Percentiles rank a stretch among this genome's conserved stretches.
These are phyloP conservation scores for Sporothrix phasma DNA, from an alignment of 2,329 filamentous ascomycete genomes.

Conservation along the genomic window DNA sequence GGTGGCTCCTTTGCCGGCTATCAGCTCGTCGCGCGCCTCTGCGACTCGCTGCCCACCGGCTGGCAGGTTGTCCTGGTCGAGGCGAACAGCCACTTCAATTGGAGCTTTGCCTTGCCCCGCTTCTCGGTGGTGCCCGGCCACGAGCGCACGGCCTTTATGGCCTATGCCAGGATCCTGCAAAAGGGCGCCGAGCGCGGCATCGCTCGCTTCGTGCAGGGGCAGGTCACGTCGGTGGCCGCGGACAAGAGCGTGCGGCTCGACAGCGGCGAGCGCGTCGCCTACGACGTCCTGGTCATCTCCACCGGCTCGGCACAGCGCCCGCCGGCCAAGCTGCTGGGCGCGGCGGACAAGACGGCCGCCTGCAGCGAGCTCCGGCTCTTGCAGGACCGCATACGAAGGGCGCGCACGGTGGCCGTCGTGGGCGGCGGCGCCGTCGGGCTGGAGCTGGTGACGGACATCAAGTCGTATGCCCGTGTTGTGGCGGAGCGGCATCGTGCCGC, in stretches of 20 bases:
- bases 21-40: constrained; percentile 37
- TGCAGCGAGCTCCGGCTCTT: constrained; percentile 34
- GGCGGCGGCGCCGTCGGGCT: constrained; percentile 54
- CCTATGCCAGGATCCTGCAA: constrained; percentile 38
- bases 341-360: constrained; percentile 33
- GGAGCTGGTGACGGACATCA: constrained; percentile 50
- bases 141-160: constrained; percentile 51
- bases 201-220: constrained; percentile 33
- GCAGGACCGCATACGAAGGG: constrained; percentile 35
- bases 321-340: constrained; percentile 40
- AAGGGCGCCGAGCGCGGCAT: constrained; percentile 26
- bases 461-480: constrained; percentile 22
- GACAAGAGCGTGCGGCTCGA: not conserved
- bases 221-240: not conserved
- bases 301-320: constrained; percentile 40
- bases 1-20: constrained; percentile 50
- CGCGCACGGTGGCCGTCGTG: constrained; percentile 38
- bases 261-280: constrained; percentile 34
- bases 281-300: constrained; percentile 47
- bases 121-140: constrained; percentile 47
- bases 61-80: constrained; percentile 48
- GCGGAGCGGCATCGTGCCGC: not conserved
- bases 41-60: constrained; percentile 37
- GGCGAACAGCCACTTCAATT: constrained; percentile 51
- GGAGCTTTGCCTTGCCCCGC: constrained; percentile 49